Base-by-base conservation (phyloP, 2,329 filamentous ascomycete species). In the Colletotrichum scovillei region DNA sequence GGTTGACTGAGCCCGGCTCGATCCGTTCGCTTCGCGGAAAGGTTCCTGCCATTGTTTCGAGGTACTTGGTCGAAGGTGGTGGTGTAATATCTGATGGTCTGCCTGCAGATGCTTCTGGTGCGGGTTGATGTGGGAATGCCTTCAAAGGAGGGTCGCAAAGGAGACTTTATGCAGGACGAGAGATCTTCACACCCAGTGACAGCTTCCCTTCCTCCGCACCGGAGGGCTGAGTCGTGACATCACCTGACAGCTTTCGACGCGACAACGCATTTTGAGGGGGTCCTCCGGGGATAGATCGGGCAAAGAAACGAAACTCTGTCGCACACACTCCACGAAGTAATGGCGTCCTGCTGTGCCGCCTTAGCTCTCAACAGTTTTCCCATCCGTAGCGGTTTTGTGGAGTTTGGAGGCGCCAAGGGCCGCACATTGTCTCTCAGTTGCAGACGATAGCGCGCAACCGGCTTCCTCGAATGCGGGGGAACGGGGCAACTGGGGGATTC, bases 1-100 rank as follows among this genome's bases (percentile, higher is more conserved):
- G 84, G 77, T 91, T 91, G 78, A 87, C 79, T 0, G 89, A 92
- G 64, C 90, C 90, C 0, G 87, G 85, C 76, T 73, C 71, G 28
- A 70, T 30, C 19, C 71, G 67, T 19, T 73, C 71, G 30, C 58
- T 73, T 7, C 28, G n/a, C 19, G 60, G 26, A 28, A 66, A 52
- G 26, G 26, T n/a, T 62, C 11, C 60, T 52, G 67, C 28, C 71
- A 73, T 73, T 26, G 28, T 62, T 32, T 49, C 28, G 24, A 19
- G 22, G 16, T 19, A 5, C 26, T 22, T 22, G 24, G 24, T 9
- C 5, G 19, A 19, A n/a, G 16, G 14, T 9, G 30, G 28, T 9
- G 52, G 2, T 14, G 53, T 8, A 5, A 2, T 26, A 56, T 14
- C 6, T 4, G 1, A 1, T 46, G 6, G 32, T 24, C 12, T 5